These are phyloP conservation scores for Trichoderma guizhouense DNA, from an alignment of 2,329 filamentous ascomycete species.

Conservation along the genomic window DNA sequence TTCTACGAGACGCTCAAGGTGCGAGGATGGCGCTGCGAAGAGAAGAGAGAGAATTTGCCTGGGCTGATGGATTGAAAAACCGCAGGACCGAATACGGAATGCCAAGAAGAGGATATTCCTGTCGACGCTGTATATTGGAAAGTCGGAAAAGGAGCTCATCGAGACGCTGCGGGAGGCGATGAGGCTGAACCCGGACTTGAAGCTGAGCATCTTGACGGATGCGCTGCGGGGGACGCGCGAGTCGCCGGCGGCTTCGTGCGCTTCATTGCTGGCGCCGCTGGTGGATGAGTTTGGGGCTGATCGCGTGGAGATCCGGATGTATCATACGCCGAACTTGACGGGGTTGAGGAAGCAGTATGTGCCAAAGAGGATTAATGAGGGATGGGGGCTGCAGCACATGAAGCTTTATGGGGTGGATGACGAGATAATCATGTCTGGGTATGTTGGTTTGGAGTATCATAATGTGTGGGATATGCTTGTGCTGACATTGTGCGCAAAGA, in stretches of 20 bases:
- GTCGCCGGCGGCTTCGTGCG: slow-evolving; percentile 78
- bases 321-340: slow-evolving; percentile 93
- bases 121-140: slow-evolving; percentile 96
- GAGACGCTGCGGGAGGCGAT: slow-evolving; percentile 73
- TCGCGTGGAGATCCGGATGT: slow-evolving; percentile 92
- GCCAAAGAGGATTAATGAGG: slow-evolving; percentile 90
- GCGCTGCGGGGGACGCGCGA: slow-evolving; percentile 88
- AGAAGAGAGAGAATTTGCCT: not conserved
- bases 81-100: slow-evolving; percentile 71
- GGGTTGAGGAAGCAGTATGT: slow-evolving; percentile 80
- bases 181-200: slow-evolving; percentile 68
- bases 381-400: slow-evolving; percentile 98
- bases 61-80: slow-evolving; percentile 3
- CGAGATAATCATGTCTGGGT: slow-evolving; percentile 91
- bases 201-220: slow-evolving; percentile 87
- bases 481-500: slow-evolving; percentile 29
- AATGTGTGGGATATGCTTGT: not conserved
- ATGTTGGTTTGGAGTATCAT: slow-evolving; percentile 26
- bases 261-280: slow-evolving; percentile 82
- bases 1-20: slow-evolving; percentile 94
- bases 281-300: slow-evolving; percentile 77
- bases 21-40: not conserved
- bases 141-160: slow-evolving; percentile 86
- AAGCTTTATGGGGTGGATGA: slow-evolving; percentile 96
- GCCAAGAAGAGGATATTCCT: slow-evolving; percentile 81